Percentiles rank a stretch among this genome's conserved stretches.
Conservation (phyloP, 225 moss, liverwort and hornwort species). For the Anthoceros angustus region DNA sequence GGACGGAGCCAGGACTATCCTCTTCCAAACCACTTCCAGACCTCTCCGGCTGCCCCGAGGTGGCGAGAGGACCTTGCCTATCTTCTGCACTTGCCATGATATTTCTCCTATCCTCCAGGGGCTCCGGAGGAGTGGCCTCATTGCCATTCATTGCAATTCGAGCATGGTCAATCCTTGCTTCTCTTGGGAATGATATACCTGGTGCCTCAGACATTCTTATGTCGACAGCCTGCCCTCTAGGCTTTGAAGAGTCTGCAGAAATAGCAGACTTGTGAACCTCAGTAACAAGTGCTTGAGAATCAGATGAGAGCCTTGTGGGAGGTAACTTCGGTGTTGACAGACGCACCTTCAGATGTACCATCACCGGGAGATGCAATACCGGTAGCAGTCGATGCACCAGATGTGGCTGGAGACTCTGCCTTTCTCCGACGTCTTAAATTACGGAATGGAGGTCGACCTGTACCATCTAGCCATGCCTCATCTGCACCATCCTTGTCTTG, state of each 20-base stretch:
- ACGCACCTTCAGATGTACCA: conserved; percentile 41
- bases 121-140: background rate
- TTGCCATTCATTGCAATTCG: conserved; percentile 10
- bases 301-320: conserved; percentile 55
- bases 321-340: conserved; percentile 54
- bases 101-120: background rate
- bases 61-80: background rate
- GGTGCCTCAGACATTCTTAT: conserved; percentile 10
- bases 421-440: conserved; percentile 59
- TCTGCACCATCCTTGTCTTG: conserved; percentile 98
- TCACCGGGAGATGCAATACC: conserved; percentile 42
- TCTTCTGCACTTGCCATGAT: background rate
- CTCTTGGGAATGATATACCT: conserved; percentile 6
- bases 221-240: conserved; percentile 15
- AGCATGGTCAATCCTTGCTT: background rate
- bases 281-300: conserved; percentile 18
- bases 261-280: conserved; percentile 18
- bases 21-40: conserved; percentile 32
- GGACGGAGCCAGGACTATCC: conserved; percentile 16
- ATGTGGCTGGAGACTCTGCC: conserved; percentile 27
- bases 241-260: conserved; percentile 9
- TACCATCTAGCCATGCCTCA: conserved; percentile 96
- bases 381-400: conserved; percentile 50
- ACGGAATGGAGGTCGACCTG: conserved; percentile 56
- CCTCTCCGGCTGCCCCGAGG: conserved; percentile 6